Percentiles rank a stretch among this genome's conserved stretches.
phyloP scores from a whole-genome alignment of 306 rosid genomes.

The Pyrus pyrifolia region DNA sequence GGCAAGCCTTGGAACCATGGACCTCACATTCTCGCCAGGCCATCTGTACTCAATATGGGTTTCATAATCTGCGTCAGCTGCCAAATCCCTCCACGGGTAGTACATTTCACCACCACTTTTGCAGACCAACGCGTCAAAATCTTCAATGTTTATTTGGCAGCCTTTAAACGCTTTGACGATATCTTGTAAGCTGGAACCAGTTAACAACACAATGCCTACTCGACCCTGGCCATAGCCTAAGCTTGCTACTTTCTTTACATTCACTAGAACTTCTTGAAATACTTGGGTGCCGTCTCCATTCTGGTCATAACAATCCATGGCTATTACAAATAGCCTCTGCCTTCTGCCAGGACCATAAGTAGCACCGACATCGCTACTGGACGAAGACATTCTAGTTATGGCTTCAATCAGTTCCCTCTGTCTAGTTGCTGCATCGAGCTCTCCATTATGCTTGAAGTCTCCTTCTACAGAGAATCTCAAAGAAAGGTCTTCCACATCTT shows the following conservation, averaged over 20 bases:
- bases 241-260: slow-evolving; percentile 39
- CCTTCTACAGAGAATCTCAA: slow-evolving; percentile 65
- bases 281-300: slow-evolving; percentile 37
- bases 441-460: slow-evolving; percentile 44
- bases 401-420: slow-evolving; percentile 72
- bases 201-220: slow-evolving; percentile 46
- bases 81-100: slow-evolving; percentile 65
- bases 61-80: slow-evolving; percentile 61
- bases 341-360: slow-evolving; percentile 57
- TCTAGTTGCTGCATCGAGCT: slow-evolving; percentile 46
- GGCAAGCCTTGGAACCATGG: slow-evolving; percentile 54
- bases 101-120: slow-evolving; percentile 76
- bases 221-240: slow-evolving; percentile 34
- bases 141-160: slow-evolving; percentile 44
- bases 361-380: slow-evolving; percentile 31
- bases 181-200: slow-evolving; percentile 60
- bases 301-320: slow-evolving; percentile 51
- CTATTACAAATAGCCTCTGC: slow-evolving; percentile 58
- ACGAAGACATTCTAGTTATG: slow-evolving; percentile 38
- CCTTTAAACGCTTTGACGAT: slow-evolving; percentile 43
- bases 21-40: slow-evolving; percentile 70
- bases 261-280: slow-evolving; percentile 33
- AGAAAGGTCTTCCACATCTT: slow-evolving; percentile 68
- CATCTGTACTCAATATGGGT: slow-evolving; percentile 61
- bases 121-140: slow-evolving; percentile 67